Conservation (phyloP, 106 monocot species). For the Alisma plantagoaquatica region DNA sequence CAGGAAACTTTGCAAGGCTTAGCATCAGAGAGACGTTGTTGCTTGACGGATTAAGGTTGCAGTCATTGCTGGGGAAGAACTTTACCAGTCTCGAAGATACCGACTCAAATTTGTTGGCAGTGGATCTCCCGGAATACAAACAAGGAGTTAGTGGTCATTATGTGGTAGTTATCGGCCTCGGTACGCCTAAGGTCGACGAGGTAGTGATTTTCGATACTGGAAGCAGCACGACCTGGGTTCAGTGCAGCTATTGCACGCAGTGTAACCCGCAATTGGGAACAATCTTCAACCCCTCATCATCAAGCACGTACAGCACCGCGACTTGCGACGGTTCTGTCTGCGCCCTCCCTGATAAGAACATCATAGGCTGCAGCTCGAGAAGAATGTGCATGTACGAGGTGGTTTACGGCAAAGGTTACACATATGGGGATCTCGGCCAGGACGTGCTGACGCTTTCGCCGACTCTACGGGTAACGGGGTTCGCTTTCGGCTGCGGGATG, state of each 20-base stretch:
- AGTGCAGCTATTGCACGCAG: background rate
- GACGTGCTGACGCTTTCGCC: background rate
- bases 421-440: background rate
- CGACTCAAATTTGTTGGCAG: too few species aligned
- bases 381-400: background rate
- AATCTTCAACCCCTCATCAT: background rate
- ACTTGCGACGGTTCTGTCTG: background rate
- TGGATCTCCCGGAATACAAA: too few species aligned
- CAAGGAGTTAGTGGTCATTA: too few species aligned
- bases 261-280: background rate
- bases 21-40: too few species aligned
- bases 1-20: too few species aligned
- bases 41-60: too few species aligned
- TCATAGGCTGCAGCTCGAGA: too few species aligned
- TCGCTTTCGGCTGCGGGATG: slow-evolving; percentile 2
- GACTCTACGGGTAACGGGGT: background rate
- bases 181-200: background rate
- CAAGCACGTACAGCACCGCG: background rate
- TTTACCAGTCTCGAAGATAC: too few species aligned
- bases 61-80: too few species aligned
- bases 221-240: background rate
- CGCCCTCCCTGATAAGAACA: background rate
- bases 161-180: background rate
- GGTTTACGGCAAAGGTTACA: background rate
- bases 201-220: background rate